Percentiles rank a stretch among this genome's conserved stretches.
These are phyloP conservation scores for Pistacia integerrima DNA, from an alignment of 345 rosid species.

Conservation along the genomic window DNA sequence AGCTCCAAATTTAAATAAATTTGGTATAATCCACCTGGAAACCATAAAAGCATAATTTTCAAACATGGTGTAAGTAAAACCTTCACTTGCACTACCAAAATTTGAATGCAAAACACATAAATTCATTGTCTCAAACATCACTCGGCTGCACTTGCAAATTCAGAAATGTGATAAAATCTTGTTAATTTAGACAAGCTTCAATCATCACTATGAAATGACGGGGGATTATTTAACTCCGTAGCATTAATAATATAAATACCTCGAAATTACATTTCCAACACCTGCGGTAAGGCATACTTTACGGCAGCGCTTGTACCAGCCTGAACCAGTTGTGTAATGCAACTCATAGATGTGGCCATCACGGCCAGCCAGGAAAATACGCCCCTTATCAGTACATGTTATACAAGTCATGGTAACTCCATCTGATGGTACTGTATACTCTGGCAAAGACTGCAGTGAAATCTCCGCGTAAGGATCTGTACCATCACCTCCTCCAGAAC, in stretches of 20 bases:
- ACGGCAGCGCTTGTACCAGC: slow-evolving; percentile 89
- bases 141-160: not conserved
- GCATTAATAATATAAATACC: slow-evolving; percentile 44
- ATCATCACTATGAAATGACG: not conserved
- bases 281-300: slow-evolving; percentile 96
- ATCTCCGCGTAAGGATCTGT: slow-evolving; percentile 92
- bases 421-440: slow-evolving; percentile 85
- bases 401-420: slow-evolving; percentile 94
- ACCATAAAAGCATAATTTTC: slow-evolving; percentile 16
- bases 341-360: slow-evolving; percentile 94
- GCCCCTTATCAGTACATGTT: slow-evolving; percentile 77
- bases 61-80: slow-evolving; percentile 4
- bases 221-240: slow-evolving; percentile 1
- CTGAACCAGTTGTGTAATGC: slow-evolving; percentile 81
- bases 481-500: slow-evolving; percentile 80
- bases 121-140: not conserved
- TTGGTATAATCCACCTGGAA: slow-evolving; percentile 96
- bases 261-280: slow-evolving; percentile 90
- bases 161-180: not conserved
- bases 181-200: not conserved
- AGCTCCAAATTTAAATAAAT: slow-evolving; percentile 92
- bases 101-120: not conserved
- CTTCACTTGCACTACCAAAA: not conserved
- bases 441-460: slow-evolving; percentile 88
- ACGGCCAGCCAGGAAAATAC: slow-evolving; percentile 92